Evolutionary conservation across 1,284 basidiomycete species (phyloP).

Genomic region (Leccinum pachyderme): DNA sequence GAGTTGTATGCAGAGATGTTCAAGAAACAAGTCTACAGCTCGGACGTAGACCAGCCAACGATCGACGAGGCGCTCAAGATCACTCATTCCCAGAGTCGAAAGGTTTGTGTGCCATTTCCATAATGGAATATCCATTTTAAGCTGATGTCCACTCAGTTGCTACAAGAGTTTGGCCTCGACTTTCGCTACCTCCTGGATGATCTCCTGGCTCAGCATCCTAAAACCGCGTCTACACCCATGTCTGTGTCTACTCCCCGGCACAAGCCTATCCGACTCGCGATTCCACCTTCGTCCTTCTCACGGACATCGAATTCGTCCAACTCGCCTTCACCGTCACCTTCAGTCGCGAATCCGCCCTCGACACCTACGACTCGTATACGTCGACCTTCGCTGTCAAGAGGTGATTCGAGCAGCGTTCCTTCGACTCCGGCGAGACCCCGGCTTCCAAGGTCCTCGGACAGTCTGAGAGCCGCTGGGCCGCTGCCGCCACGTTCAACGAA

Average conservation of each 20-base stretch:
- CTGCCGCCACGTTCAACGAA: slow-evolving; percentile 60
- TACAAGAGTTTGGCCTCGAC: slow-evolving; percentile 91
- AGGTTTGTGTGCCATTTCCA: slow-evolving; percentile 46
- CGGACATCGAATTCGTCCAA: slow-evolving; percentile 26
- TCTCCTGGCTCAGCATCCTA: slow-evolving; percentile 56
- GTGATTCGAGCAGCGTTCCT: slow-evolving; percentile 14
- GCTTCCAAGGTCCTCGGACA: slow-evolving; percentile 29
- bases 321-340: slow-evolving; percentile 29
- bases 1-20: slow-evolving; percentile 85
- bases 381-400: slow-evolving; percentile 19
- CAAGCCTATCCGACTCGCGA: slow-evolving; percentile 22
- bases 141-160: slow-evolving; percentile 49
- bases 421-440: slow-evolving; percentile 28
- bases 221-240: slow-evolving; percentile 30
- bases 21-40: slow-evolving; percentile 86
- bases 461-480: slow-evolving; percentile 38
- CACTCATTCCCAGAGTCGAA: slow-evolving; percentile 75
- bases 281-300: slow-evolving; percentile 28
- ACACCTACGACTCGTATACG: slow-evolving; percentile 16
- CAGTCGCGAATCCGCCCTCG: slow-evolving; percentile 10
- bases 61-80: slow-evolving; percentile 77
- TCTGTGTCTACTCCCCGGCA: slow-evolving; percentile 12
- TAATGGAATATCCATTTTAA: not conserved
- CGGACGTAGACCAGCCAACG: slow-evolving; percentile 65
- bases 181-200: slow-evolving; percentile 83